These are phyloP conservation scores for Coelastrella sp. DNA, from an alignment of 139 green algal species.

Conservation along the genomic window DNA sequence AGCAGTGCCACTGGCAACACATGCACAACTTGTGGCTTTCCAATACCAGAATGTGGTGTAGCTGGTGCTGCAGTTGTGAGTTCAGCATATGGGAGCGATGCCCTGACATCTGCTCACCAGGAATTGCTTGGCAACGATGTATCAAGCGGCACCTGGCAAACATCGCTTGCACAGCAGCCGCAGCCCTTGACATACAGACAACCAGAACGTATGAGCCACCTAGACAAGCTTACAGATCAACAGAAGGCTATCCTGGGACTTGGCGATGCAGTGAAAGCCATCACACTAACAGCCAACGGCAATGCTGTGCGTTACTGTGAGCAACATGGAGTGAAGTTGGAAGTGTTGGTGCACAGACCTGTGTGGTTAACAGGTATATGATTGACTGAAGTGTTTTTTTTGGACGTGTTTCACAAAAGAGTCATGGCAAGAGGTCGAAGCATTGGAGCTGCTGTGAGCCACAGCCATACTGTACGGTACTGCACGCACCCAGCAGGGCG, in stretches of 20 bases:
- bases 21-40: no score
- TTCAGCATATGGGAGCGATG: no score
- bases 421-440: no score
- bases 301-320: constrained; percentile 50
- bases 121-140: no score
- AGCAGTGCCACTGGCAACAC: no score
- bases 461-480: no score
- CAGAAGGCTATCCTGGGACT: constrained; percentile 64
- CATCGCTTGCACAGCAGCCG: background rate
- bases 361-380: constrained; percentile 71
- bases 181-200: background rate
- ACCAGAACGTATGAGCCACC: background rate
- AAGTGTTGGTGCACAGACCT: constrained; percentile 61
- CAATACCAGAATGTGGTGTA: no score
- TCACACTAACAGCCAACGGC: constrained; percentile 70
- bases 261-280: constrained; percentile 50
- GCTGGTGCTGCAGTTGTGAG: no score
- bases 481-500: no score
- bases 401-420: background rate
- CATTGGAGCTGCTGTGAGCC: no score
- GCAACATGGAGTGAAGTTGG: constrained; percentile 56
- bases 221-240: constrained; percentile 24
- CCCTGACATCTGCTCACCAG: no score
- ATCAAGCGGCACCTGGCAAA: no score
- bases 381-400: background rate